A percentile compares a stretch with the other conserved stretches of the same genome.
These are phyloP conservation scores for Pinus albicaulis DNA, from an alignment of 75 land plant genomes.

Conservation along the genomic window DNA sequence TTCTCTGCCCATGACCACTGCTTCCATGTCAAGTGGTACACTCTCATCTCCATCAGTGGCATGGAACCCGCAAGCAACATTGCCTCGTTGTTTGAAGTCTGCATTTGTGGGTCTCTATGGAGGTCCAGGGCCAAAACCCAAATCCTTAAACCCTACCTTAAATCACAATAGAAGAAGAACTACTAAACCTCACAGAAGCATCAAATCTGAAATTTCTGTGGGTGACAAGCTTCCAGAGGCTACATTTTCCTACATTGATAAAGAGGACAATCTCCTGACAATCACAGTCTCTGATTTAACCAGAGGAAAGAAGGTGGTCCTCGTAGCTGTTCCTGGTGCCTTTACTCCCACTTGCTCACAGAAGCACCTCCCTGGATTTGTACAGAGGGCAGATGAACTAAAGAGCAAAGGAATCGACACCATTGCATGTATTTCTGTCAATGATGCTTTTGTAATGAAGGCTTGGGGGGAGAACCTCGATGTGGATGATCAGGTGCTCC, in stretches of 20 bases:
- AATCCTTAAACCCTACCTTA: not conserved
- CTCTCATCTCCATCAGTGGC: not conserved
- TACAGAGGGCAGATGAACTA: conserved; percentile 72
- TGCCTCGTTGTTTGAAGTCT: not conserved
- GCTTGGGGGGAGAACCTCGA: conserved; percentile 76
- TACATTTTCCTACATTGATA: conserved; percentile 79
- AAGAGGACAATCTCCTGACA: conserved; percentile 67
- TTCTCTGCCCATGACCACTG: not conserved
- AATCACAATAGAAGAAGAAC: not conserved
- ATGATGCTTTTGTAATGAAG: conserved; percentile 94
- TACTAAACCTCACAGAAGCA: not conserved
- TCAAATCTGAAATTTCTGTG: conserved; percentile 56
- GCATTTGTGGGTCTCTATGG: not conserved
- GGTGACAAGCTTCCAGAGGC: conserved; percentile 90
- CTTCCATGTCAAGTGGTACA: not conserved
- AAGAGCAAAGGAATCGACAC: conserved; percentile 72
- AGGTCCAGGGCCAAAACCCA: conserved; percentile 5
- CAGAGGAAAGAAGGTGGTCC: conserved; percentile 66
- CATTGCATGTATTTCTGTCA: conserved; percentile 84
- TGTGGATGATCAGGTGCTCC: conserved; percentile 69
- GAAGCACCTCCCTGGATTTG: conserved; percentile 91
- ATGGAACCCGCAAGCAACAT: conserved; percentile 6
- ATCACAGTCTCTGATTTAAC: conserved; percentile 69
- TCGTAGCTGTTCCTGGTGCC: conserved; percentile 96
- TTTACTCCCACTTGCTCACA: conserved; percentile 96